Conservation (phyloP, 805 yeast genomes). For the Nakazawaea populi region DNA sequence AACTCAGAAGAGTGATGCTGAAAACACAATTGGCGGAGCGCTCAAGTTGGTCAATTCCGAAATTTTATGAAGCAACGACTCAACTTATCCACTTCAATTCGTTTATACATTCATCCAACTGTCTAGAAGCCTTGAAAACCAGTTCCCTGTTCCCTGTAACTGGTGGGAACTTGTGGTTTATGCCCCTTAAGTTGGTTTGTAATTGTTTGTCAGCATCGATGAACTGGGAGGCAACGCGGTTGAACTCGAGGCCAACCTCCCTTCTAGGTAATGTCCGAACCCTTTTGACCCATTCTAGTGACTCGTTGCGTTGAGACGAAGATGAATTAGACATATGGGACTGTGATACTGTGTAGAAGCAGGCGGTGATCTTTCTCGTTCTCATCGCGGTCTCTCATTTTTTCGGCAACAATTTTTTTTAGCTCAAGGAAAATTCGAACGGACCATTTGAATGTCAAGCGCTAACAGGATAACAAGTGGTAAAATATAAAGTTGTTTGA, state of each 20-base stretch:
- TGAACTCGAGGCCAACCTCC: neutral
- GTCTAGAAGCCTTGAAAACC: neutral
- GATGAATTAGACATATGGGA: neutral
- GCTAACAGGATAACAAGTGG: too few species aligned
- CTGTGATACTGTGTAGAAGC: too few species aligned
- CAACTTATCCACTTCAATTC: constrained; percentile 1
- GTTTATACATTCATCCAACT: neutral
- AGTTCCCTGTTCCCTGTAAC: neutral
- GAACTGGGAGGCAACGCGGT: neutral
- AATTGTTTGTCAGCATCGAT: constrained; percentile 5
- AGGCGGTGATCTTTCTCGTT: too few species aligned
- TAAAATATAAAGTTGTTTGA: too few species aligned
- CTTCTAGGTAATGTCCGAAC: constrained; percentile 3
- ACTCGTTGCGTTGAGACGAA: neutral
- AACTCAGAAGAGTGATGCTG: too few species aligned
- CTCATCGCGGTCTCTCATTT: too few species aligned
- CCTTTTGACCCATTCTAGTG: constrained; percentile 4
- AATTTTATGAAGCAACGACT: neutral
- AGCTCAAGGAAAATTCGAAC: too few species aligned
- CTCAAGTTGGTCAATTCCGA: too few species aligned
- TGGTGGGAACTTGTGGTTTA: neutral
- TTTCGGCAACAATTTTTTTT: too few species aligned
- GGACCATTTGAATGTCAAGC: too few species aligned
- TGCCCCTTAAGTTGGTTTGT: neutral
- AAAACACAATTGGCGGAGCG: too few species aligned